A percentile compares a stretch with the other conserved stretches of the same genome.
phyloP scores from a whole-genome alignment of 2,329 filamentous ascomycete genomes.

The Pyrenophora tritici-repentis region DNA sequence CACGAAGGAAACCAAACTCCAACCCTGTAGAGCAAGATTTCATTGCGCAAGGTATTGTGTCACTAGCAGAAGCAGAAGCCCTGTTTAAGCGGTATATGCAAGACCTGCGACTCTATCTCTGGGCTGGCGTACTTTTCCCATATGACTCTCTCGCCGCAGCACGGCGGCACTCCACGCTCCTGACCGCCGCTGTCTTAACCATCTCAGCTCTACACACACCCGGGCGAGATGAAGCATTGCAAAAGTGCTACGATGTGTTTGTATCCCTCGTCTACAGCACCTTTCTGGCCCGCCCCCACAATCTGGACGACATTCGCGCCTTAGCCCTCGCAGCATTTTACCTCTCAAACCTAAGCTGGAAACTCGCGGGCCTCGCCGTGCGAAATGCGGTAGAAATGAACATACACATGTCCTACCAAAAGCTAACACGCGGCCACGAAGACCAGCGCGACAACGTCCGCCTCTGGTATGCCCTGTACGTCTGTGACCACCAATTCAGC shows the following conservation, averaged over 20 bases:
- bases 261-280: conserved; percentile 40
- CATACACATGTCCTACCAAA: conserved; percentile 46
- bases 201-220: conserved; percentile 39
- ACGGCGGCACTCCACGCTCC: conserved; percentile 37
- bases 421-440: conserved; percentile 41
- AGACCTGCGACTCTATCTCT: conserved; percentile 40
- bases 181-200: conserved; percentile 39
- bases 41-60: conserved; percentile 38
- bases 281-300: conserved; percentile 44
- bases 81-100: conserved; percentile 39
- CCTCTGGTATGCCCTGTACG: conserved; percentile 49
- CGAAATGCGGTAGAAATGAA: conserved; percentile 50
- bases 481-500: conserved; percentile 49
- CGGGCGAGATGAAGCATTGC: conserved; percentile 32
- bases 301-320: conserved; percentile 47
- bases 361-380: conserved; percentile 48
- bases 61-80: conserved; percentile 34
- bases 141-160: conserved; percentile 38
- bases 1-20: conserved; percentile 28
- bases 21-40: conserved; percentile 40
- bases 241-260: conserved; percentile 42
- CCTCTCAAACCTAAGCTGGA: conserved; percentile 49
- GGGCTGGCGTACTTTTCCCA: conserved; percentile 40
- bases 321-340: conserved; percentile 50
- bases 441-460: conserved; percentile 45